Conservation (phyloP, 257 asterid genomes). For the Solanum pinnatisectum region DNA sequence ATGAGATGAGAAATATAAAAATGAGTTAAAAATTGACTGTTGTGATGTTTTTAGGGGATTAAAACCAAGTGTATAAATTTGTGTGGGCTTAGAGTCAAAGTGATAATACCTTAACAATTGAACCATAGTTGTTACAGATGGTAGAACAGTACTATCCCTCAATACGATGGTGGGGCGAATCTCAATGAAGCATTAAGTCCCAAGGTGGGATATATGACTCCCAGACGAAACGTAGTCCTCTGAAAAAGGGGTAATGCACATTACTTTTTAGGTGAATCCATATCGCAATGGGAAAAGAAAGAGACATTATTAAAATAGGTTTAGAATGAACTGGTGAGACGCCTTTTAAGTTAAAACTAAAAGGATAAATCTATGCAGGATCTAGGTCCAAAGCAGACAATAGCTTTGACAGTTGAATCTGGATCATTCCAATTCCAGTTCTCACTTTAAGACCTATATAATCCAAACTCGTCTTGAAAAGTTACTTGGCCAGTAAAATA, state of each 20-base stretch:
- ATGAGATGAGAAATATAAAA: neutral
- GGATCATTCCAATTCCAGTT: neutral
- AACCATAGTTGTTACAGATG: neutral
- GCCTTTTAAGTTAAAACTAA: neutral
- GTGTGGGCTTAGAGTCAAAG: neutral
- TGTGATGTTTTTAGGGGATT: neutral
- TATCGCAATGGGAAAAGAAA: neutral
- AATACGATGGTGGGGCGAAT: neutral
- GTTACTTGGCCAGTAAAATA: neutral
- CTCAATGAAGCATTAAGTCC: neutral
- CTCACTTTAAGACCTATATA: neutral
- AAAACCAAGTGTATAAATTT: neutral
- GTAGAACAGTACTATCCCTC: neutral
- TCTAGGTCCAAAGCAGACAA: neutral
- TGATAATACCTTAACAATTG: neutral
- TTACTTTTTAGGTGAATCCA: neutral
- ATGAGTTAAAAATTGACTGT: accelerated
- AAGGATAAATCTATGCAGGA: accelerated
- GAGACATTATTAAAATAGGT: neutral
- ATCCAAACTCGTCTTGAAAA: neutral
- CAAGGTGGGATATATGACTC: neutral
- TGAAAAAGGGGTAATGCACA: accelerated
- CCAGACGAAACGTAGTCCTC: accelerated
- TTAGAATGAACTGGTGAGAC: neutral
- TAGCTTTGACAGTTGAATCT: neutral